Conservation (phyloP, 2,329 filamentous ascomycete genomes). For the Rhinocladiella similis region DNA sequence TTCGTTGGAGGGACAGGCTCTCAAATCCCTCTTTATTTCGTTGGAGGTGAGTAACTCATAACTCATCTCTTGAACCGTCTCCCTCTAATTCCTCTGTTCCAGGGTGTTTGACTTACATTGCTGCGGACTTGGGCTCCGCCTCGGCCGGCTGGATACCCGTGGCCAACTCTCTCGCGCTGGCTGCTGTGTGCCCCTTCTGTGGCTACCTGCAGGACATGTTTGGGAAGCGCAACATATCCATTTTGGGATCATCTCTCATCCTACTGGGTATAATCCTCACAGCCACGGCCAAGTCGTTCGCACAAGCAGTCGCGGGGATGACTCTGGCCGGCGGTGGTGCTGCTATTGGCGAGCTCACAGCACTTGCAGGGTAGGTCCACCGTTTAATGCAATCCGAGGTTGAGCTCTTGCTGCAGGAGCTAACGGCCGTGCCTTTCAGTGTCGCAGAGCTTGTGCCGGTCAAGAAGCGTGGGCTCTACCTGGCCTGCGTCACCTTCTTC, state of each 20-base stretch:
- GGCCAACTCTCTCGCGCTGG: conserved; percentile 10
- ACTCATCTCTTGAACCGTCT: too few relatives aligned
- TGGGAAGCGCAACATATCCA: conserved; percentile 16
- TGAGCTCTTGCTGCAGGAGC: neutral
- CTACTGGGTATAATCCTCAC: conserved; percentile 8
- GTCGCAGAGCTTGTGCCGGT: conserved; percentile 21
- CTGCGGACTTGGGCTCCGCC: conserved; percentile 1
- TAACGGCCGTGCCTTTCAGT: conserved; percentile 1
- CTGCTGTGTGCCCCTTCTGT: conserved; percentile 11
- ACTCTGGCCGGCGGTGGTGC: conserved; percentile 11
- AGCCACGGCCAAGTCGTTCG: conserved; percentile 10
- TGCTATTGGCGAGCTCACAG: conserved; percentile 20
- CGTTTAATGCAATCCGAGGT: neutral
- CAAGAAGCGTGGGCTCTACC: conserved; percentile 12
- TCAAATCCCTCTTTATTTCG: conserved; percentile 18
- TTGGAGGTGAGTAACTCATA: neutral
- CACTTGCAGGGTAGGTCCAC: conserved; percentile 13
- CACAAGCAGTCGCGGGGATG: conserved; percentile 7
- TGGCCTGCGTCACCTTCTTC: conserved; percentile 11
- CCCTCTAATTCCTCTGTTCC: too few relatives aligned
- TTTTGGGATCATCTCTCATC: conserved; percentile 9
- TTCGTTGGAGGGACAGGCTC: conserved; percentile 4
- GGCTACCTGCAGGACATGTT: conserved; percentile 21
- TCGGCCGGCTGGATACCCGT: conserved; percentile 13
- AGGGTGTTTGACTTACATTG: conserved; percentile 13